Percentiles rank a stretch among this genome's conserved stretches.
Conservation (phyloP, 768 basidiomycete species). For the Mycena amicta region DNA sequence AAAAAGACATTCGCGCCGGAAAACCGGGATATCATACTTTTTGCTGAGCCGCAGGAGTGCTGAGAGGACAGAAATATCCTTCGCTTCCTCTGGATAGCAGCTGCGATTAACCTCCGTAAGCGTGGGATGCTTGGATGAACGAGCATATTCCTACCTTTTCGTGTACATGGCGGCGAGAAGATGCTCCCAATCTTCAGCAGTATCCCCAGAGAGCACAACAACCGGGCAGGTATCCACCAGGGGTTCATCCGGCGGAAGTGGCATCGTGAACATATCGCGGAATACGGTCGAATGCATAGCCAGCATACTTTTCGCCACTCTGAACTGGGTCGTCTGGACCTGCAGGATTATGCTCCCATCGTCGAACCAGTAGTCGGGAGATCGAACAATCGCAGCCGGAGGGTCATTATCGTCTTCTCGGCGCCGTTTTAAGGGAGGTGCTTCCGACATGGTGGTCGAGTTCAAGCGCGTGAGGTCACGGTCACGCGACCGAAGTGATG, state of each 20-base stretch:
- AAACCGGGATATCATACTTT: not conserved
- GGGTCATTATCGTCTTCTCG: not conserved
- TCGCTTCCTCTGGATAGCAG: not conserved
- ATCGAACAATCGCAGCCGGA: not conserved
- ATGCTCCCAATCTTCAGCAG: slow-evolving; percentile 14
- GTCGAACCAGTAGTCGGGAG: slow-evolving; percentile 5
- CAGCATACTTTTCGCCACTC: slow-evolving; percentile 8
- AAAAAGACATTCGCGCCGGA: not conserved
- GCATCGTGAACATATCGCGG: slow-evolving; percentile 18
- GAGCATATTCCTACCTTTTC: not conserved
- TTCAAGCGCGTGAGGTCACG: not conserved
- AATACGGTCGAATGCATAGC: slow-evolving; percentile 21
- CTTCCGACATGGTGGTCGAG: not conserved
- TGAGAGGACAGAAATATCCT: not conserved
- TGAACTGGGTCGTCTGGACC: slow-evolving; percentile 2
- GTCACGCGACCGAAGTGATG: too few relatives aligned
- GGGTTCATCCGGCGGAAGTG: slow-evolving; percentile 13
- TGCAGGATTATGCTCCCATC: slow-evolving; percentile 12
- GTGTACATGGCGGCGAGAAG: slow-evolving; percentile 7
- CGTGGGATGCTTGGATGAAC: not conserved
- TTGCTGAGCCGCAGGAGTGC: not conserved
- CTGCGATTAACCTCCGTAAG: too few relatives aligned
- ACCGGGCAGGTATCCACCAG: slow-evolving; percentile 21
- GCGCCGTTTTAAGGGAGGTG: not conserved
- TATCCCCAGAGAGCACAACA: slow-evolving; percentile 23